These are phyloP conservation scores for Pseudocercospora eumusae DNA, from an alignment of 2,329 filamentous ascomycete genomes.

Conservation along the genomic window DNA sequence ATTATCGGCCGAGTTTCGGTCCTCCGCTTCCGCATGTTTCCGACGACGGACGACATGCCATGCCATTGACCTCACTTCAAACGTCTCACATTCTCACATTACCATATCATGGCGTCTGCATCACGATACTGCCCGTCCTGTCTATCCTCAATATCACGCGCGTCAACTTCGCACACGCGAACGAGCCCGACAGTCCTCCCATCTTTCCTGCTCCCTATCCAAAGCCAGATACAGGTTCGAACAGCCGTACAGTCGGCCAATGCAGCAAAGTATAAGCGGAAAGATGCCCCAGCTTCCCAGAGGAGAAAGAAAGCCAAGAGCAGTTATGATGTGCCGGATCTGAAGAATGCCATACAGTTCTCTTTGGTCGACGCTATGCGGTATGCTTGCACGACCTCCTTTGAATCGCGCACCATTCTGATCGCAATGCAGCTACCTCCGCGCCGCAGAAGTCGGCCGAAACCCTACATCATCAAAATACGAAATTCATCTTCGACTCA, in stretches of 20 bases:
- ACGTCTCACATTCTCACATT: neutral
- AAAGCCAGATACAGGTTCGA: constrained; percentile 43
- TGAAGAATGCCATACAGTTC: constrained; percentile 70
- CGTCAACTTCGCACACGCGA: constrained; percentile 21
- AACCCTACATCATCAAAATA: constrained; percentile 77
- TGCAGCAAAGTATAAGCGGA: constrained; percentile 45
- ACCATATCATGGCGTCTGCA: constrained; percentile 28
- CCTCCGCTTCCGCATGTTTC: neutral
- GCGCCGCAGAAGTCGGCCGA: constrained; percentile 86
- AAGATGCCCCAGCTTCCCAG: constrained; percentile 55
- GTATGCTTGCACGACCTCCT: too few species aligned
- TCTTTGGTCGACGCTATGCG: constrained; percentile 90
- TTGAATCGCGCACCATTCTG: too few species aligned
- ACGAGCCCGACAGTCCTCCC: constrained; percentile 21
- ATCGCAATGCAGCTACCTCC: constrained; percentile 69
- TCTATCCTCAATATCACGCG: constrained; percentile 27
- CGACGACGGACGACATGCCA: too few species aligned
- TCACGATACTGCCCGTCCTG: constrained; percentile 35
- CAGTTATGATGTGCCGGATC: constrained; percentile 63
- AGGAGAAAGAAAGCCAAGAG: constrained; percentile 65
- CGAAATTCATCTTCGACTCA: constrained; percentile 80
- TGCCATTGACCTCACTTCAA: neutral
- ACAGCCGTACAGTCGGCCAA: constrained; percentile 44
- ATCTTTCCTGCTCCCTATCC: constrained; percentile 32
- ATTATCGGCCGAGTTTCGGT: neutral